Conservation (phyloP, 352 stramenopile species). For the Globisporangium nagaii region DNA sequence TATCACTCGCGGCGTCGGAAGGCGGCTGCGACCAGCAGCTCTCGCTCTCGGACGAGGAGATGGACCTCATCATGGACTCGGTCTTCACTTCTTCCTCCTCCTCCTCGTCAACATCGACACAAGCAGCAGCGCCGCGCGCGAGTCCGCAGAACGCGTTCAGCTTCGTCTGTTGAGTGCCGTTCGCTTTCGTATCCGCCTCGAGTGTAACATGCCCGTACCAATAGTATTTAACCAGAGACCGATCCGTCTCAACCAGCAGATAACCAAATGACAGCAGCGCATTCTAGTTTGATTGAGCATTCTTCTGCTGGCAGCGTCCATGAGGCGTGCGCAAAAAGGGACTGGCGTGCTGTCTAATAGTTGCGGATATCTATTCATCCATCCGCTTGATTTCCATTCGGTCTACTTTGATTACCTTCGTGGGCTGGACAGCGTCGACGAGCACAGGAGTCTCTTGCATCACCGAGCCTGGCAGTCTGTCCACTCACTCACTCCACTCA, state of each 20-base stretch:
- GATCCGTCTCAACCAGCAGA: not conserved
- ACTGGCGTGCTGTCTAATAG: too few relatives aligned
- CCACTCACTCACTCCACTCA: too few relatives aligned
- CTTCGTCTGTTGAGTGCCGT: not conserved
- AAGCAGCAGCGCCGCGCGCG: not conserved
- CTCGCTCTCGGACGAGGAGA: conserved; percentile 9
- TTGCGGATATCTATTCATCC: too few relatives aligned
- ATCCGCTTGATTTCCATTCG: too few relatives aligned
- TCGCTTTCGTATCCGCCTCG: not conserved
- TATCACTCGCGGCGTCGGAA: not conserved
- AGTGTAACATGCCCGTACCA: conserved; percentile 6
- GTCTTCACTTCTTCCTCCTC: not conserved
- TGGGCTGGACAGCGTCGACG: too few relatives aligned
- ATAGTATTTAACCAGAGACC: conserved; percentile 10
- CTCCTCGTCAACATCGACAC: not conserved
- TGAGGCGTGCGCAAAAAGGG: too few relatives aligned
- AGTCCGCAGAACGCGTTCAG: conserved; percentile 4
- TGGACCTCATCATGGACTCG: conserved; percentile 14
- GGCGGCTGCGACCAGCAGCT: not conserved
- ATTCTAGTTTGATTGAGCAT: too few relatives aligned
- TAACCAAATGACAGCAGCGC: not conserved
- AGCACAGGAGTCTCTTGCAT: too few relatives aligned
- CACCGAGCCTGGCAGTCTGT: too few relatives aligned
- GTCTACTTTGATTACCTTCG: too few relatives aligned
- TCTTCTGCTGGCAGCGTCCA: too few relatives aligned